Percentiles rank a stretch among this genome's conserved stretches.
Evolutionary conservation across 768 basidiomycete species (phyloP).

Genomic region (Tylopilus sp.): DNA sequence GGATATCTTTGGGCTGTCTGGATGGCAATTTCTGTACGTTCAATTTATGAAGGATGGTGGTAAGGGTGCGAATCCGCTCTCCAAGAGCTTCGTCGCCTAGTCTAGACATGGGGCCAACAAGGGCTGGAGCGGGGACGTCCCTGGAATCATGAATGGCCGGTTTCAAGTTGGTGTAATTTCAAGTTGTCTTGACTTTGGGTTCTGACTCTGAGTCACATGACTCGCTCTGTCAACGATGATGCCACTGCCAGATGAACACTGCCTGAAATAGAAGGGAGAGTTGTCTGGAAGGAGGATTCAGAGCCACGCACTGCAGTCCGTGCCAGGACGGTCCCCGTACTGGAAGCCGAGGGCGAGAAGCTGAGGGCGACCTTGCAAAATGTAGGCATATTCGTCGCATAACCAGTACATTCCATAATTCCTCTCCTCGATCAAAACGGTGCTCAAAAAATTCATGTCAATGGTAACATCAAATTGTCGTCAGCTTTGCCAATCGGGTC

Average conservation of each 20-base stretch:
- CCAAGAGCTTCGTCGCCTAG: no score
- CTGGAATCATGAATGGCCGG: no score
- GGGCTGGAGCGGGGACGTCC: no score
- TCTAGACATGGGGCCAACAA: no score
- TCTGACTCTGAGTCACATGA: no score
- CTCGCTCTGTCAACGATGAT: no score
- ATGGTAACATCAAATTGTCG: background rate
- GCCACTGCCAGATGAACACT: conserved; percentile 17
- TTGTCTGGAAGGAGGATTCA: conserved; percentile 64
- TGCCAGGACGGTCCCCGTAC: conserved; percentile 59
- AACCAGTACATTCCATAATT: background rate
- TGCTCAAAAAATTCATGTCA: background rate
- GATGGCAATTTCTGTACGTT: background rate
- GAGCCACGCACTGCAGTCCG: conserved; percentile 60
- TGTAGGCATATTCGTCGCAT: conserved; percentile 26
- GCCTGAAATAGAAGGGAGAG: conserved; percentile 40
- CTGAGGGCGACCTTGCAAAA: conserved; percentile 36
- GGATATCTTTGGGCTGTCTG: background rate
- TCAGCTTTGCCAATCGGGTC: background rate
- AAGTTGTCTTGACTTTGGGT: no score
- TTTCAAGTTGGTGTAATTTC: no score
- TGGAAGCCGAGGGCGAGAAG: conserved; percentile 43
- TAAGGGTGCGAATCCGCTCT: background rate
- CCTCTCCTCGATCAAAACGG: background rate
- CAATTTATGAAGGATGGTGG: background rate